Conservation (phyloP, 2,329 filamentous ascomycete genomes). For the Colletotrichum costaricense region DNA sequence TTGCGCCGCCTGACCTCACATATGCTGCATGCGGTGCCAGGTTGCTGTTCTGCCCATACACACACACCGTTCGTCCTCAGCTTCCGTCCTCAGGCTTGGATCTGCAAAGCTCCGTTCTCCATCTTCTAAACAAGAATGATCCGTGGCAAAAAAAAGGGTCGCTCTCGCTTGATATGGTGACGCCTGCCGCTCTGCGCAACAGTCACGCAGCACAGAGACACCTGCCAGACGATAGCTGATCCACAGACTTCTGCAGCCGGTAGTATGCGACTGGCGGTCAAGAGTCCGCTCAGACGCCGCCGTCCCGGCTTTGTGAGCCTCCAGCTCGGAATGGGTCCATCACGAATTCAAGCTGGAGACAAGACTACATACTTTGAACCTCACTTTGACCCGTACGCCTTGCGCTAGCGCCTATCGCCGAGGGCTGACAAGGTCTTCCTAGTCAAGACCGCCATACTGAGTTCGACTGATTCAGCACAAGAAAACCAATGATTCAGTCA, state of each 20-base stretch:
- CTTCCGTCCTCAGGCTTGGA: constrained; percentile 3
- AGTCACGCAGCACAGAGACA: neutral
- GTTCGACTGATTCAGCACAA: neutral
- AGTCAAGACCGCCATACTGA: neutral
- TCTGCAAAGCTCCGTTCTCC: constrained; percentile 14
- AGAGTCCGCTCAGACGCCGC: constrained; percentile 16
- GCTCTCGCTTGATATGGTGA: constrained; percentile 1
- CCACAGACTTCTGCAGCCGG: neutral
- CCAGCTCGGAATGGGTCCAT: constrained; percentile 17
- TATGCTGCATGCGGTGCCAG: constrained; percentile 5
- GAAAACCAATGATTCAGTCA: neutral
- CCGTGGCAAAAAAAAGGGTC: constrained; percentile 14
- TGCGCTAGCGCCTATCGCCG: constrained; percentile 10
- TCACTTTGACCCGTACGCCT: constrained; percentile 3
- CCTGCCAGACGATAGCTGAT: neutral
- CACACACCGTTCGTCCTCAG: constrained; percentile 1
- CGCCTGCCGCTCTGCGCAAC: constrained; percentile 8
- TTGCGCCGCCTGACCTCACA: constrained; percentile 9
- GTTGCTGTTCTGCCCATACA: constrained; percentile 1
- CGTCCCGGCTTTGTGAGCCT: constrained; percentile 27
- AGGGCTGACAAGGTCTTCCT: constrained; percentile 8
- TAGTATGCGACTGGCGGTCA: neutral
- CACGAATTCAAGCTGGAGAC: neutral
- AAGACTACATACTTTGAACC: neutral
- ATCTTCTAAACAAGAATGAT: neutral